phyloP scores from a whole-genome alignment of 177 flowering plant species.

The Tripterygium wilfordii region DNA sequence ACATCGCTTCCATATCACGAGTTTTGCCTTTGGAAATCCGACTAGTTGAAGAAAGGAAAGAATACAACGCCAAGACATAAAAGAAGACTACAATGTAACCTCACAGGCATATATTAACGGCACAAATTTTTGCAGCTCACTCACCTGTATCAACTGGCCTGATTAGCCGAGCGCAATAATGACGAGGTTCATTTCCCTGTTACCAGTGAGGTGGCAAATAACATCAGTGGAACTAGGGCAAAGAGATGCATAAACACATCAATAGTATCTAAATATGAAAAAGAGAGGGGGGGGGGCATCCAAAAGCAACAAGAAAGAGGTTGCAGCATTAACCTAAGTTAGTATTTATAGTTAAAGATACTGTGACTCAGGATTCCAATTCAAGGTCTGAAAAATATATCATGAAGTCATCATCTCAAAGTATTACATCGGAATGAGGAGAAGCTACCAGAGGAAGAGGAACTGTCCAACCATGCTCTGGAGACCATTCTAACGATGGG shows the following conservation, averaged over 20 bases:
- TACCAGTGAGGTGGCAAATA: slow-evolving; percentile 2
- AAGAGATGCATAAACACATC: not conserved
- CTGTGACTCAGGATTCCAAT: no score
- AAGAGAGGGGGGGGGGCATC: not conserved
- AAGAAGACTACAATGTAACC: no score
- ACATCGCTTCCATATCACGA: no score
- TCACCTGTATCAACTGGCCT: slow-evolving; percentile 33
- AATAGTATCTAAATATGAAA: not conserved
- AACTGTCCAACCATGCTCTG: slow-evolving; percentile 58
- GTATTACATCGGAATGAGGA: no score
- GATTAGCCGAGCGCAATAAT: slow-evolving; percentile 30
- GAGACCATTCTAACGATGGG: slow-evolving; percentile 79
- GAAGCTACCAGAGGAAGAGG: slow-evolving; percentile 30
- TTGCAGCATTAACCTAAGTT: no score
- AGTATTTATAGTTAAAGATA: no score
- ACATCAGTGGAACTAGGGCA: not conserved
- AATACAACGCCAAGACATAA: no score
- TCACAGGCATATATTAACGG: no score
- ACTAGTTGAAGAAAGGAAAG: no score
- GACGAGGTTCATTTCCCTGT: slow-evolving; percentile 20
- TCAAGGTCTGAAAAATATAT: slow-evolving; percentile 1
- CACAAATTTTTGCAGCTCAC: not conserved
- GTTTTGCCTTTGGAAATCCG: no score
- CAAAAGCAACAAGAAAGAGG: no score
- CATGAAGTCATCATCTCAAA: no score